phyloP scores from a whole-genome alignment of 2,329 filamentous ascomycete species.

The Colletotrichum kahawae region DNA sequence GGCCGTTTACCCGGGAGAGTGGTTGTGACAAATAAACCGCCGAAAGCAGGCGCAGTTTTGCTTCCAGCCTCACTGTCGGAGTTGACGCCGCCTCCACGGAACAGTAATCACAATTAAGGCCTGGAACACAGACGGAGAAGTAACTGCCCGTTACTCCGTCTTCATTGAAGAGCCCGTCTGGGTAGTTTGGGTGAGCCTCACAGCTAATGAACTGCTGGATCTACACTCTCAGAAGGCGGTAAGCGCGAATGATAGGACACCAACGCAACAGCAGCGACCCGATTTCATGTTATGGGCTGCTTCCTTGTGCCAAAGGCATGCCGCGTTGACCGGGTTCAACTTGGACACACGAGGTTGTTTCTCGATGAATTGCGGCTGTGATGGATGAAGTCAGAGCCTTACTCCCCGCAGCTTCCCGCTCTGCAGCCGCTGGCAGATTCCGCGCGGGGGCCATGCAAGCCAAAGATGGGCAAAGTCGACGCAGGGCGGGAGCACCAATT shows the following conservation, averaged over 20 bases:
- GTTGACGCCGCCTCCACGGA: not conserved
- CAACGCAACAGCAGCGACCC: not conserved
- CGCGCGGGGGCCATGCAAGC: not conserved
- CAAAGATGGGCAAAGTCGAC: not conserved
- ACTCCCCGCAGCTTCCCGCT: not conserved
- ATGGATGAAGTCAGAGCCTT: not conserved
- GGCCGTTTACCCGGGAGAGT: not conserved
- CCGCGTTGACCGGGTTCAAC: not conserved
- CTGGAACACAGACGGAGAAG: not conserved
- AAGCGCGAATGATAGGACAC: not conserved
- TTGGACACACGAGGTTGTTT: not conserved
- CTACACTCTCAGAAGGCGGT: not conserved
- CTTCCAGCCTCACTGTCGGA: not conserved
- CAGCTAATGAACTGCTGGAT: not conserved
- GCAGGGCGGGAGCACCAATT: not conserved
- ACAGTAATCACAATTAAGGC: not conserved
- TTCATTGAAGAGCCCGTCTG: not conserved
- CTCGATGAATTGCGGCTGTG: not conserved
- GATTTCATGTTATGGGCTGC: not conserved
- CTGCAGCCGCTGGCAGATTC: not conserved
- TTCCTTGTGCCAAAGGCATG: not conserved
- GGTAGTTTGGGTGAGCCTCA: not conserved
- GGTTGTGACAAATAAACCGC: not conserved
- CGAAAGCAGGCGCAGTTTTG: not conserved
- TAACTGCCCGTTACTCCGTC: not conserved